Percentiles rank a stretch among this genome's conserved stretches.
phyloP scores from a whole-genome alignment of 2,329 filamentous ascomycete species.

The Pyricularia pennisetigena region DNA sequence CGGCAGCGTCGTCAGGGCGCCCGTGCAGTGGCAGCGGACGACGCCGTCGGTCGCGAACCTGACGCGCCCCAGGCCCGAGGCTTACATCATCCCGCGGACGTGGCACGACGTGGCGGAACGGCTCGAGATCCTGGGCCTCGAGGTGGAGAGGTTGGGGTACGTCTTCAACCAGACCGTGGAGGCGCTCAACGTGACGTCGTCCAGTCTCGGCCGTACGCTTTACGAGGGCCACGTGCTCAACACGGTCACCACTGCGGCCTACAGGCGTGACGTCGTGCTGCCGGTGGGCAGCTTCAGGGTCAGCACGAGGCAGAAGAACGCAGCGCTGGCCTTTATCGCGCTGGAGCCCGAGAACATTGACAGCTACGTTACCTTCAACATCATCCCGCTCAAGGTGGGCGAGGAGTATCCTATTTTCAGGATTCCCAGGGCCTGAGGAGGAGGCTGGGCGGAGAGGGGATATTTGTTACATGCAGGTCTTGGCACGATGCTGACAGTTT shows the following conservation, averaged over 20 bases:
- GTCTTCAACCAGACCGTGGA: not conserved
- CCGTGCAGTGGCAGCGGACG: not conserved
- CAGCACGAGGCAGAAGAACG: conserved; percentile 5
- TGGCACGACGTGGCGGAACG: not conserved
- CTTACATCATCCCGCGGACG: conserved; percentile 2
- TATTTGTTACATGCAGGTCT: not conserved
- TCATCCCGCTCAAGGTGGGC: not conserved
- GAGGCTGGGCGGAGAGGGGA: not conserved
- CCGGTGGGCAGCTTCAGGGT: conserved; percentile 1
- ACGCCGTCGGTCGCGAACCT: not conserved
- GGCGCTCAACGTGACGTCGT: not conserved
- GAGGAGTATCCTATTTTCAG: conserved; percentile 4
- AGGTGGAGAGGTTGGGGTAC: conserved; percentile 1
- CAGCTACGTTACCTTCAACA: conserved; percentile 1
- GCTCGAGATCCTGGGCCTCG: not conserved
- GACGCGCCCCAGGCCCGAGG: conserved; percentile 1
- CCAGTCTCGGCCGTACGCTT: not conserved
- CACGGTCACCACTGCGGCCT: not conserved
- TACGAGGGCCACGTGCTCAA: conserved; percentile 3
- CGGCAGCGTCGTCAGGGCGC: conserved; percentile 1
- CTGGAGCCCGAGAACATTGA: conserved; percentile 4
- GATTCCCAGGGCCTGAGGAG: not conserved
- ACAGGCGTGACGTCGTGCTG: not conserved
- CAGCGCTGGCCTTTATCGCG: conserved; percentile 3
- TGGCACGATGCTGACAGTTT: not conserved